Evolutionary conservation across 2,329 filamentous ascomycete species (phyloP).

Genomic region (Ilyonectria destructans): DNA sequence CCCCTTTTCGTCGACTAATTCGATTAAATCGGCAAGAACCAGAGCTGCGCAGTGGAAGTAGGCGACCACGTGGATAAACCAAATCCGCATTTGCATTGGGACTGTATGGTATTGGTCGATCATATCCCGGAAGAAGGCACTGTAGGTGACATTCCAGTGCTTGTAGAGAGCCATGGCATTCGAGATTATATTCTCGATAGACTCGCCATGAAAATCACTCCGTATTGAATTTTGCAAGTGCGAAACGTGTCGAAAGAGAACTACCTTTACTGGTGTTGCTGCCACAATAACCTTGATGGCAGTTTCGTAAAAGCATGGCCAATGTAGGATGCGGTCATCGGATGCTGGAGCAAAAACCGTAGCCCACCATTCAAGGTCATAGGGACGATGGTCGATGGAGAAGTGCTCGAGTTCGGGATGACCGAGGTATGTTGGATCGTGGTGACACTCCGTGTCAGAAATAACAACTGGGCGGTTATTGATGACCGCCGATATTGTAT

Average conservation of each 20-base stretch:
- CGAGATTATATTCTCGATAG: conserved; percentile 65
- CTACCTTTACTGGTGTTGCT: conserved; percentile 71
- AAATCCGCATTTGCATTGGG: conserved; percentile 69
- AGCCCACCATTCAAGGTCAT: conserved; percentile 52
- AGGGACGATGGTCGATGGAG: conserved; percentile 33
- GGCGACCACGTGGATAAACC: conserved; percentile 71
- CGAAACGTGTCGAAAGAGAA: conserved; percentile 70
- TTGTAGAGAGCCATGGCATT: conserved; percentile 66
- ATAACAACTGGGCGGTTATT: conserved; percentile 56
- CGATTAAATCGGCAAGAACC: conserved; percentile 69
- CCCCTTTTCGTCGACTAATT: conserved; percentile 62
- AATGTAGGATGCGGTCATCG: conserved; percentile 53
- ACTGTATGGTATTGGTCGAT: conserved; percentile 65
- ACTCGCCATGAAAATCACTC: conserved; percentile 53
- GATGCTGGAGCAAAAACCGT: conserved; percentile 54
- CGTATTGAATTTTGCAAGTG: conserved; percentile 68
- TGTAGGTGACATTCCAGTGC: conserved; percentile 69
- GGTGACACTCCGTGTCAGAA: conserved; percentile 58
- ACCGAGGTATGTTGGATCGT: conserved; percentile 48
- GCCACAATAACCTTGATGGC: conserved; percentile 66
- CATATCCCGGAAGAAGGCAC: conserved; percentile 67
- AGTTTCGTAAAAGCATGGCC: conserved; percentile 69
- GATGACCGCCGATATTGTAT: conserved; percentile 71
- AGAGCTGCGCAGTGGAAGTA: conserved; percentile 73
- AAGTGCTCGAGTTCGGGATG: conserved; percentile 35